Conservation (phyloP, 371 early-diverging fungal species). For the Mortierella sp. region DNA sequence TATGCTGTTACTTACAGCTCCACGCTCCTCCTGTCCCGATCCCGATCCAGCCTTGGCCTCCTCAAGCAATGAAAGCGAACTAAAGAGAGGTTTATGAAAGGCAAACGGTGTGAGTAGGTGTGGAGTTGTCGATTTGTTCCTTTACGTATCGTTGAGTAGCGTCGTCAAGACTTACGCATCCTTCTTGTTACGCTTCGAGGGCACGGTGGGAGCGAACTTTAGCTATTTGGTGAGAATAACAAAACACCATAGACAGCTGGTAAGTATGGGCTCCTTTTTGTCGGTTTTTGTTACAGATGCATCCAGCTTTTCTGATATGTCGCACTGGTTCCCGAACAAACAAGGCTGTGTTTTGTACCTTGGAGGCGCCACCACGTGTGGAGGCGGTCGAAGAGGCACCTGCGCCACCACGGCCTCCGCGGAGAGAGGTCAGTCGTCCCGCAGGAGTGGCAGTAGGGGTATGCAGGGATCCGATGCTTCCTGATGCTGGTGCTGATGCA, state of each 20-base stretch:
- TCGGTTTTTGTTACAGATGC: background rate
- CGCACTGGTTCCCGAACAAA: background rate
- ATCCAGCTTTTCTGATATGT: no score
- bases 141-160: no score
- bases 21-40: conserved; percentile 31
- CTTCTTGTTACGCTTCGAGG: conserved; percentile 73
- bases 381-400: conserved; percentile 16
- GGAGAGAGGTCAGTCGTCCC: conserved; percentile 51
- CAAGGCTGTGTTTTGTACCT: conserved; percentile 48
- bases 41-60: conserved; percentile 31
- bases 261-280: background rate
- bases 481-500: conserved; percentile 20
- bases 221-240: conserved; percentile 54
- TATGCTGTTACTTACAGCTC: conserved; percentile 15
- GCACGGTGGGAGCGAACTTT: conserved; percentile 77
- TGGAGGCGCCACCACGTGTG: conserved; percentile 64
- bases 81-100: background rate
- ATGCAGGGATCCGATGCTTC: conserved; percentile 54
- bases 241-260: background rate
- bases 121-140: background rate
- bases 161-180: conserved; percentile 62
- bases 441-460: conserved; percentile 42
- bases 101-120: background rate
- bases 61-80: conserved; percentile 33
- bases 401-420: conserved; percentile 49